Evolutionary conservation across 1,284 basidiomycete species (phyloP), one percentile per base, ranked within the genome.

Genomic region (Meira nashicola): DNA sequence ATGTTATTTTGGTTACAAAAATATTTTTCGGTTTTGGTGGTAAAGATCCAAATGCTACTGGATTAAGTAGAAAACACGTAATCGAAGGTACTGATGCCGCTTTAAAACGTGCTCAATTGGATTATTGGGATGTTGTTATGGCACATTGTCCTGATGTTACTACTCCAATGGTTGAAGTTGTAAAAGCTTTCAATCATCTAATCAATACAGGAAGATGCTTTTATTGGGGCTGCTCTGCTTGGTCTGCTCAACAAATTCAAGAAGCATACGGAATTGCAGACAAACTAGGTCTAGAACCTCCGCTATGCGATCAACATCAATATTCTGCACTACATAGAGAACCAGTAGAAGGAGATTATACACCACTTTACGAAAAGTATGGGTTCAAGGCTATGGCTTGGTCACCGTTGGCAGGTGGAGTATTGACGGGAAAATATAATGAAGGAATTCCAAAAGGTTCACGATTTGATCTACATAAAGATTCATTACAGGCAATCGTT

Each of bases 261-360:
- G 87, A 89, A 74, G 88, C 88, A 0, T 81, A 84, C 74, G 86
- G 87, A 63, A 81, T 92, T 55, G 89, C 90, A 1, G 81, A 82
- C 55, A 85, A 84, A 61, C 82, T 90, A 56, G 84, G 84, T 64
- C 82, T 92, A 50, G 84, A 87, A 64, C 56, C 67, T 3, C 90
- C 90, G 2, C 83, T 87, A 54, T 86, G 85, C 50, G 90, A 92
- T 72, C 90, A 92, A 80, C 87, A 86, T 71, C 84, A 88, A 76
- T 76, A 76, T 66, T 65, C 63, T 50, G 84, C 87, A 83, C 83
- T 89, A 75, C 83, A 86, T 68, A 86, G 88, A 44, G 85, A 88
- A 66, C 84, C 87, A 17, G 86, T 89, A 46, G 90, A 92, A 81
- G 84, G 84, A 67, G 89, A 91, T 82, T 91, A 89, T 77, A 83